Base-by-base conservation (phyloP, 2,329 filamentous ascomycete genomes). In the Teratosphaeria zuluensis region DNA sequence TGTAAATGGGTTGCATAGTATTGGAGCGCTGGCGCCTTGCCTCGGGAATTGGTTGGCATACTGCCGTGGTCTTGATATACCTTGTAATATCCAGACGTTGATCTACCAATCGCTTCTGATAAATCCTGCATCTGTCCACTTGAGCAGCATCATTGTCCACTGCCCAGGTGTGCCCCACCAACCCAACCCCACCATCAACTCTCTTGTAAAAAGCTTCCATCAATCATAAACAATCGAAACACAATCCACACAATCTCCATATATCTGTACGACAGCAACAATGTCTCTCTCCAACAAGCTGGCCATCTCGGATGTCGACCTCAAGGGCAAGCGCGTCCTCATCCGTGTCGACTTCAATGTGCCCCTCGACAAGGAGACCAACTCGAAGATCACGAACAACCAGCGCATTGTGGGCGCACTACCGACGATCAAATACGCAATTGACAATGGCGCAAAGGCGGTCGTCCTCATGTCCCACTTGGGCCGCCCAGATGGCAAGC, bases 281-380 rank as follows among this genome's bases (percentile, higher is more conserved):
- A 99, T 99, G 94, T 97, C 94, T 86, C 90, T 99, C 75, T 89
- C 92, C 71, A 96, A 86, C 85, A 99, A 99, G 84, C 89, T 99
- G 71, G 89, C 91, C 68, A 96, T 99, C 78, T 89, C 86, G 67
- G 92, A 99, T 74, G 87, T 95, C 72, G 92, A 99, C 78, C 83
- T 99, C 78, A 95, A 96, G 85, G 92, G 83, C 84, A 99, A 99
- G 86, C 86, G 92, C 71, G 94, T 97, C 77, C 84, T 99, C 71
- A 96, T 99, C 76, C 89, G 94, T 73, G 94, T 99, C 76, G 94
- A 99, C 84, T 99, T 99, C 87, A 99, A 99, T 79, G 95, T 99
- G 59, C 94, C 94, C 65, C 90, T 99, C 72, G 91, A 99, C 74
- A 84, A 81, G 68, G 82, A 94, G 74, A 95, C 91, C 81, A 73